Conservation (phyloP, 176 grass and related monocot genomes). For the Oryza officinalis region DNA sequence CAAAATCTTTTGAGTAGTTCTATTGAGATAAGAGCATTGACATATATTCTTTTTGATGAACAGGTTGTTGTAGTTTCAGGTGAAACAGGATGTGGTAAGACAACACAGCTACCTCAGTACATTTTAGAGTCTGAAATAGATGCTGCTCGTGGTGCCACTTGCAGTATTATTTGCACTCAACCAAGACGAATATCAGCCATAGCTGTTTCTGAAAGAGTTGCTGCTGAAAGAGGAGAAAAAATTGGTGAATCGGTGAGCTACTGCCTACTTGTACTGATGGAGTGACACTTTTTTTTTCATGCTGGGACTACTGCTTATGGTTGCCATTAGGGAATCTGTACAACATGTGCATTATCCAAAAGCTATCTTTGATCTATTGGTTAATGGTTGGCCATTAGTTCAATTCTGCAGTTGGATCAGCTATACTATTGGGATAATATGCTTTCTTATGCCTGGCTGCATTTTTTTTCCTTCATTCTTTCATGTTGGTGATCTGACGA, state of each 20-base stretch:
- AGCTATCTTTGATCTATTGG: background rate
- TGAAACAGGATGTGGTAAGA: conserved; percentile 98
- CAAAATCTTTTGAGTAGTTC: background rate
- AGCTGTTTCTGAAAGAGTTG: conserved; percentile 94
- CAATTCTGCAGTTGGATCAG: conserved; percentile 1
- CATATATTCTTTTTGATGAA: conserved; percentile 28
- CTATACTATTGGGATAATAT: background rate
- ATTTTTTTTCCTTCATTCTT: background rate
- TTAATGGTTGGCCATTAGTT: background rate
- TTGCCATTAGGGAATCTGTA: background rate
- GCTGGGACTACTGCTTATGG: conserved; percentile 1
- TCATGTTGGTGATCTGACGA: conserved; percentile 5
- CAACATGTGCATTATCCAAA: background rate
- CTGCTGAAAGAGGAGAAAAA: conserved; percentile 96
- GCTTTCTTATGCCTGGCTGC: background rate
- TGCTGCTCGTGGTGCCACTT: conserved; percentile 70
- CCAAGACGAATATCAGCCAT: conserved; percentile 97
- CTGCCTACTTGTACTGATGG: conserved; percentile 14
- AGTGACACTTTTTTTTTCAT: background rate
- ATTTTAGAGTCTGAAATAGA: conserved; percentile 99
- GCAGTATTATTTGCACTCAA: conserved; percentile 97
- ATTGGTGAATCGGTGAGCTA: conserved; percentile 92
- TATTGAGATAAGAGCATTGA: conserved; percentile 22
- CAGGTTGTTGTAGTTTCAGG: conserved; percentile 96
- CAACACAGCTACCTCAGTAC: conserved; percentile 94